These are phyloP conservation scores for Sanghuangporus baumii DNA, from an alignment of 1,284 basidiomycete species.

Conservation along the genomic window DNA sequence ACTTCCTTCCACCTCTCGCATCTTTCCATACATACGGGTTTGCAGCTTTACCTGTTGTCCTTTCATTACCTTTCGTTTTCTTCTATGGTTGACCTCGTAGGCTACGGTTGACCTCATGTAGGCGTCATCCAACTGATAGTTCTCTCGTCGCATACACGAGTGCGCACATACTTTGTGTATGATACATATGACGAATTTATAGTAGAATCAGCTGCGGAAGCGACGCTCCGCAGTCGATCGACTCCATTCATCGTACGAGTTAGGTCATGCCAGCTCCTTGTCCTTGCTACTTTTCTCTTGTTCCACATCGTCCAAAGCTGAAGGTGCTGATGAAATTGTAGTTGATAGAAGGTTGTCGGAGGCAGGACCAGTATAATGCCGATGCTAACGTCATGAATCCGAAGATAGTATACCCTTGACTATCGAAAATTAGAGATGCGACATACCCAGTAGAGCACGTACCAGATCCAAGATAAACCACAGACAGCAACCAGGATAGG, in stretches of 20 bases:
- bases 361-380: constrained; percentile 1
- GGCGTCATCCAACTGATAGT: neutral
- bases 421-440: neutral
- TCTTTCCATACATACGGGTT: neutral
- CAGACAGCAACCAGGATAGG: constrained; percentile 19
- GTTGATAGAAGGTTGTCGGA: neutral
- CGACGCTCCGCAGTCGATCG: neutral
- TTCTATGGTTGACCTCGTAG: neutral
- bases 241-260: too few species aligned
- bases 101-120: neutral
- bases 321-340: neutral
- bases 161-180: neutral
- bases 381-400: neutral
- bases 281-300: neutral
- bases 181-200: neutral
- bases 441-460: constrained; percentile 18
- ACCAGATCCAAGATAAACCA: constrained; percentile 20
- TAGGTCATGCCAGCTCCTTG: too few species aligned
- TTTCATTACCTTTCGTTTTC: neutral
- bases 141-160: neutral
- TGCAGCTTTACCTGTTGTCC: neutral
- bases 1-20: neutral
- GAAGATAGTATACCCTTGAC: neutral
- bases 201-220: neutral
- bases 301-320: neutral